phyloP scores from a whole-genome alignment of 257 asterid genomes.

The Dorcoceras hygrometricum region DNA sequence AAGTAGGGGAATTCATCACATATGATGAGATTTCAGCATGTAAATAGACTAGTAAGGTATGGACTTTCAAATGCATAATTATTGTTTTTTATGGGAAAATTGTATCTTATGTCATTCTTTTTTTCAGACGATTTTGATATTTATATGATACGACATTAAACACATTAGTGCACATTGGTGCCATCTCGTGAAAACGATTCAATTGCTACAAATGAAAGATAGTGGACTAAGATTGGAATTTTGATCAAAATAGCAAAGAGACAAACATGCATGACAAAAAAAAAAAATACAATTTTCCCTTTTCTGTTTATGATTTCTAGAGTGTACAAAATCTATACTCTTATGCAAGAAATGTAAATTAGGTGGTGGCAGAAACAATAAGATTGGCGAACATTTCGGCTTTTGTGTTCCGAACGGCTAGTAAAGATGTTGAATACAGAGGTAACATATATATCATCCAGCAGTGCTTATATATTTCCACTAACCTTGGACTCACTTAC shows the following conservation, averaged over 20 bases:
- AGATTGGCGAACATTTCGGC: conserved; percentile 51
- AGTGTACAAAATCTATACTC: not conserved
- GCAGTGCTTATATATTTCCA: too few species aligned
- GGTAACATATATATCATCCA: conserved; percentile 25
- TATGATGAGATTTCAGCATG: conserved; percentile 43
- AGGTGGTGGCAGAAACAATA: conserved; percentile 61
- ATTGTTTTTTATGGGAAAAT: too few species aligned
- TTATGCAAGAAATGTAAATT: not conserved
- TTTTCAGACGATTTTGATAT: too few species aligned
- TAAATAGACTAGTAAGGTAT: conserved; percentile 48
- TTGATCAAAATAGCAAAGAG: too few species aligned
- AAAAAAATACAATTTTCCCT: too few species aligned
- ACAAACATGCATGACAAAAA: too few species aligned
- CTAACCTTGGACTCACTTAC: not conserved
- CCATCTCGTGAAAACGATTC: too few species aligned
- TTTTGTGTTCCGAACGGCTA: conserved; percentile 40
- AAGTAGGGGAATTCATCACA: conserved; percentile 40
- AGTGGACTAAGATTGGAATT: too few species aligned
- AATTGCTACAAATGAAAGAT: too few species aligned
- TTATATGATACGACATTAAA: too few species aligned
- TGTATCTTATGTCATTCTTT: too few species aligned
- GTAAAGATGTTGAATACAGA: conserved; percentile 47
- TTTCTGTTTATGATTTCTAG: not conserved
- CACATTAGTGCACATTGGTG: too few species aligned
- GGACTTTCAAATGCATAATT: not conserved